phyloP scores from a whole-genome alignment of 83 land plant genomes.

The Diphasiastrum complanatum region DNA sequence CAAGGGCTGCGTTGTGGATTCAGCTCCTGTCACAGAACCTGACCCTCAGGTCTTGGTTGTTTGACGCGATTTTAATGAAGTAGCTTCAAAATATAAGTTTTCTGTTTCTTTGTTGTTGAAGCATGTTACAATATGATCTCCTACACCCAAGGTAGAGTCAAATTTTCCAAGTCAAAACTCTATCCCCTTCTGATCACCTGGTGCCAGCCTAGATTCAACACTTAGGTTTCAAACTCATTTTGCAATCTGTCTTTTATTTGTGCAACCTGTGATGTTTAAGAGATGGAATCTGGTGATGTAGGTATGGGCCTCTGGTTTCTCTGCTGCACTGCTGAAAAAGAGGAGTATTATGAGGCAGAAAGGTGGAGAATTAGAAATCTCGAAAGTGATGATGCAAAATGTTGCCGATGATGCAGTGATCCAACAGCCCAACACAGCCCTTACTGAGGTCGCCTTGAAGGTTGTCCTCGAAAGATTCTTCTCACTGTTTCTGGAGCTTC shows the following conservation, averaged over 20 bases:
- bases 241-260: neutral
- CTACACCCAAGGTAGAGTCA: too few species aligned
- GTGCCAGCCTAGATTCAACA: too few species aligned
- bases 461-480: conserved; percentile 71
- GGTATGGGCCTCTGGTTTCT: conserved; percentile 98
- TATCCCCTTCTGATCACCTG: too few species aligned
- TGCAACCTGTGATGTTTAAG: too few species aligned
- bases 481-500: conserved; percentile 63
- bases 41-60: conserved; percentile 99
- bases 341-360: conserved; percentile 58
- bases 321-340: conserved; percentile 85
- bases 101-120: too few species aligned
- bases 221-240: neutral
- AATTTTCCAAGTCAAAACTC: too few species aligned
- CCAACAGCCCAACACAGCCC: conserved; percentile 41
- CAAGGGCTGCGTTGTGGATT: conserved; percentile 87
- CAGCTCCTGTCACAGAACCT: conserved; percentile 88
- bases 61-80: too few species aligned
- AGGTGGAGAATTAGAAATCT: conserved; percentile 21
- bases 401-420: conserved; percentile 4
- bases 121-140: too few species aligned
- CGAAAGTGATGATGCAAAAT: conserved; percentile 9
- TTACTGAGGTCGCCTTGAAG: conserved; percentile 62
- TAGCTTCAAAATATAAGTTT: neutral
- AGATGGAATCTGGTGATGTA: too few species aligned